These are phyloP conservation scores for Alternaria brassicicola DNA, from an alignment of 2,329 filamentous ascomycete genomes.

Conservation along the genomic window DNA sequence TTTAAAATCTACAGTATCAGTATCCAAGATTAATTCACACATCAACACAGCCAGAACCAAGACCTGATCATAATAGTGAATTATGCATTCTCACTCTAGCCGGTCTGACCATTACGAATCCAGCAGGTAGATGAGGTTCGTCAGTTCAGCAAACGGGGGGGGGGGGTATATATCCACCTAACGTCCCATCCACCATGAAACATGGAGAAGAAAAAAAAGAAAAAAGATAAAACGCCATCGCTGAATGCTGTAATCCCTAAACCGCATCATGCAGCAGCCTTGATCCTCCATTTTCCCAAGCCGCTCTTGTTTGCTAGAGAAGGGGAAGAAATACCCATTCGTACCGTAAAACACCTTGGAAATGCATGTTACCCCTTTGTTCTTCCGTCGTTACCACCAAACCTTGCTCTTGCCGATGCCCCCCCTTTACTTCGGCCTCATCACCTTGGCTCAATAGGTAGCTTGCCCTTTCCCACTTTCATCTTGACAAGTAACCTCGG, in stretches of 20 bases:
- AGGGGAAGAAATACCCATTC: background rate
- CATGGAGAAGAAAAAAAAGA: background rate
- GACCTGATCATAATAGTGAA: background rate
- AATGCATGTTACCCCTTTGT: conserved; percentile 2
- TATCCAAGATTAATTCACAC: background rate
- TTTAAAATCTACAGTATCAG: too few relatives aligned
- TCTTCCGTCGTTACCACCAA: background rate
- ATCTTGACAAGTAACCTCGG: conserved; percentile 29
- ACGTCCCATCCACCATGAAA: background rate
- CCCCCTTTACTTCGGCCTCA: background rate
- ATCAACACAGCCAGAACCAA: background rate
- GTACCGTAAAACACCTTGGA: conserved; percentile 2
- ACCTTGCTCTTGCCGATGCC: background rate
- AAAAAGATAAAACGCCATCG: conserved; percentile 27
- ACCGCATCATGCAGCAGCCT: conserved; percentile 1
- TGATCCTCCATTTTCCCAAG: background rate
- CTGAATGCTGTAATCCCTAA: conserved; percentile 27
- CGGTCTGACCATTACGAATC: background rate
- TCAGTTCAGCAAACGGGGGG: conserved; percentile 1
- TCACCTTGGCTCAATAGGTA: conserved; percentile 8
- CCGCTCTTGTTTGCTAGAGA: background rate
- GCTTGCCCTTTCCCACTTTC: conserved; percentile 23
- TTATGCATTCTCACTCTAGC: background rate
- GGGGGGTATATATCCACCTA: conserved; percentile 12
- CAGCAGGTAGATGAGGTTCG: background rate